phyloP scores from a whole-genome alignment of 768 basidiomycete species.

The Phanerodontia chrysosporium region DNA sequence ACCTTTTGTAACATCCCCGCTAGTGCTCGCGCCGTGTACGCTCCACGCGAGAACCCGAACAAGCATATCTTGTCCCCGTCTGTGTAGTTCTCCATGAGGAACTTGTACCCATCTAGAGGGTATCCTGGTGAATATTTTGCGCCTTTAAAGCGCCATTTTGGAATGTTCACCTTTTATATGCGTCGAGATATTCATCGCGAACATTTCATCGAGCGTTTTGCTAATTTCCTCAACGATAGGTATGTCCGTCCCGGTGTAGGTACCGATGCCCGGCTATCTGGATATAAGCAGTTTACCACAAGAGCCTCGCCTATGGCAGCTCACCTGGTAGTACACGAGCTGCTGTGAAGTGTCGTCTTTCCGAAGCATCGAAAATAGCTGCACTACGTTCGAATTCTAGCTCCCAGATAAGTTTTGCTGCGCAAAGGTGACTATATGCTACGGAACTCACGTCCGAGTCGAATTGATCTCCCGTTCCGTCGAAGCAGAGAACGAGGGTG shows the following conservation, averaged over 20 bases:
- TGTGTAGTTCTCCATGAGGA: conserved; percentile 54
- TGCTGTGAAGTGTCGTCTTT: conserved; percentile 57
- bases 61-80: conserved; percentile 58
- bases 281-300: not conserved
- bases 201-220: conserved; percentile 43
- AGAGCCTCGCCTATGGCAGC: not conserved
- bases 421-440: not conserved
- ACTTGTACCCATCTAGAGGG: conserved; percentile 56
- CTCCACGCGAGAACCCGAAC: conserved; percentile 67
- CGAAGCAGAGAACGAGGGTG: conserved; percentile 11
- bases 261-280: conserved; percentile 46
- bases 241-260: conserved; percentile 38
- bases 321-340: conserved; percentile 59
- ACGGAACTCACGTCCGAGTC: conserved; percentile 8
- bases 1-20: conserved; percentile 36
- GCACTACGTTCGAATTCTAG: conserved; percentile 68
- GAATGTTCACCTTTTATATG: conserved; percentile 47
- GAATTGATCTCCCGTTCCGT: conserved; percentile 12
- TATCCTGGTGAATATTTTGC: too few relatives aligned
- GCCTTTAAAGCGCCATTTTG: not conserved
- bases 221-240: conserved; percentile 34
- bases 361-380: conserved; percentile 61
- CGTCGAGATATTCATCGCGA: conserved; percentile 45
- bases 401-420: not conserved
- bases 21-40: conserved; percentile 52